A percentile compares a stretch with the other conserved stretches of the same genome.
Conservation (phyloP, 495 filamentous ascomycete genomes). For the Penicillium riverlandense region DNA sequence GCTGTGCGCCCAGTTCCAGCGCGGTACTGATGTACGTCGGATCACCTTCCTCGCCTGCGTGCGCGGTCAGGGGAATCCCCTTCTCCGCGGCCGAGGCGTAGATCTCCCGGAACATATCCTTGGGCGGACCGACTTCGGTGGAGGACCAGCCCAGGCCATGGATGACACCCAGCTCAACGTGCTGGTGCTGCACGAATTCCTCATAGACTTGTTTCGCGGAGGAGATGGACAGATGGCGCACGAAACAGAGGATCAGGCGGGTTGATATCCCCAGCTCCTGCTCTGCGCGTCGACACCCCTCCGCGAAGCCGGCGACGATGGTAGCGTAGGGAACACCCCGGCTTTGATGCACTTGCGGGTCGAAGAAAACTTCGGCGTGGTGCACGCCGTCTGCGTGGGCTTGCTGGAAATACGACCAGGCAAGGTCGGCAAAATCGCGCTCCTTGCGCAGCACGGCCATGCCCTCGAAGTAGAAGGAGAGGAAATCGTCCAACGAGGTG, state of each 20-base stretch:
- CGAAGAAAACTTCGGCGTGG: conserved; percentile 76
- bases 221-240: conserved; percentile 57
- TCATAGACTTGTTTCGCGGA: conserved; percentile 45
- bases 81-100: conserved; percentile 43
- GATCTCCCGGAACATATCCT: conserved; percentile 53
- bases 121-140: conserved; percentile 57
- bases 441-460: conserved; percentile 57
- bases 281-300: conserved; percentile 53
- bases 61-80: conserved; percentile 56
- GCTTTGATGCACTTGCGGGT: conserved; percentile 65
- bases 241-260: conserved; percentile 59
- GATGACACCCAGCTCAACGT: conserved; percentile 46
- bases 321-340: conserved; percentile 55
- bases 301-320: conserved; percentile 51
- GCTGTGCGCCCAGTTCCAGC: conserved; percentile 49
- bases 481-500: conserved; percentile 67
- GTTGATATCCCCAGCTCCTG: conserved; percentile 56
- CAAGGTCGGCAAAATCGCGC: conserved; percentile 64
- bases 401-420: conserved; percentile 63
- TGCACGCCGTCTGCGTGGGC: conserved; percentile 58
- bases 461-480: conserved; percentile 71
- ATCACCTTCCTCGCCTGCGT: conserved; percentile 73
- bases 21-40: conserved; percentile 57
- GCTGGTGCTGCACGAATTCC: conserved; percentile 35
- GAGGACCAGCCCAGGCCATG: conserved; percentile 63